Evolutionary conservation across 2,329 filamentous ascomycete genomes (phyloP), one percentile per base, ranked within the genome.

Genomic region (Cladosporium velox): DNA sequence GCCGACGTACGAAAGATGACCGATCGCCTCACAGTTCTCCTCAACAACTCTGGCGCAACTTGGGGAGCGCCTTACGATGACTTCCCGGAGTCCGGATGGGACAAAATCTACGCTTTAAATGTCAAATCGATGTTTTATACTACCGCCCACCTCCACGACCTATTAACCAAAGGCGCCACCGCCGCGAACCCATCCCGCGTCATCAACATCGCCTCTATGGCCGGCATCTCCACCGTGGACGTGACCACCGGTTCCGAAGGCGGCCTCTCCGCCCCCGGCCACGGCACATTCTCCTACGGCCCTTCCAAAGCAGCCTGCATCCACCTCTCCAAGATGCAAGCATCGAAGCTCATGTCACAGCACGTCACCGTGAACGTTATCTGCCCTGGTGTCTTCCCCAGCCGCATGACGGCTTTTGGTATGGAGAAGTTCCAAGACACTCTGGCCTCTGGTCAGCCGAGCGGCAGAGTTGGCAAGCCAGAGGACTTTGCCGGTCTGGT

Each of bases 361-460:
- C 84, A 86, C 70, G 81, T 87, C 49, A 78, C 85, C 3, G 80
- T 87, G 65, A 87, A 88, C 70, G 81, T 78, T 59, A 85, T 88
- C 70, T 84, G 85, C 24, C 85, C 84, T 0, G 83, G 84, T 34
- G 78, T 86, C 1, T 87, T 87, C 70, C 84, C 85, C 0, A 81
- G 78, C 47, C 81, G 86, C 72, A 86, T 87, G 83, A 87, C 85
- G 12, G 81, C 84, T 15, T 76, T 69, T 28, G 75, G 75, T 1
- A 75, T 87, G 55, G 74, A 83, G 35, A 79, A 81, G 64, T 84
- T 80, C 64, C 78, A 79, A 60, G 82, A 85, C 49, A 77, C 77
- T 1, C 78, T 87, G 24, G 78, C 82, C 52, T 69, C 76, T 0
- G 75, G 77, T 7, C 82, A 84, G 73, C 82, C 82, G 1, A 81